phyloP scores from a whole-genome alignment of 371 early-diverging fungal genomes.

The Zychaea mexicana region DNA sequence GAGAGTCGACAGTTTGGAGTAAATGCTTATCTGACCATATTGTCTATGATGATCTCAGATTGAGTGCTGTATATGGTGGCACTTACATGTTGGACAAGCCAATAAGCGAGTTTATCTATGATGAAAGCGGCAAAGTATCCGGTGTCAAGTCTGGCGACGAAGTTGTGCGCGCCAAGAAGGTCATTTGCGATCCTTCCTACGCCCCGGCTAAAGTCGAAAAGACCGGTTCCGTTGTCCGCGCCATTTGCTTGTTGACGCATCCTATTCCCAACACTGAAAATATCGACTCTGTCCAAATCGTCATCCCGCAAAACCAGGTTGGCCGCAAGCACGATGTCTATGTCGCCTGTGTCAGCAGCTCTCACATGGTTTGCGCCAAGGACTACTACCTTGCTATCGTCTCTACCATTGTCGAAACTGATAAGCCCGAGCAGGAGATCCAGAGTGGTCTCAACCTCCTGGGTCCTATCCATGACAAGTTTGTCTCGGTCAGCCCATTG shows the following conservation, averaged over 20 bases:
- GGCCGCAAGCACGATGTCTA: slow-evolving; percentile 94
- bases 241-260: slow-evolving; percentile 92
- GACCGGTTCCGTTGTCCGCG: slow-evolving; percentile 88
- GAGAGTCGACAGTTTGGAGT: neutral
- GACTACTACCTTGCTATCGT: slow-evolving; percentile 92
- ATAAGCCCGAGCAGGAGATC: slow-evolving; percentile 85
- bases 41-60: slow-evolving; percentile 41
- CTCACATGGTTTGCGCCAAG: slow-evolving; percentile 92
- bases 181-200: slow-evolving; percentile 97
- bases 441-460: slow-evolving; percentile 85
- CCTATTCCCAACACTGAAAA: slow-evolving; percentile 94
- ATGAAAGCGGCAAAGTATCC: slow-evolving; percentile 75
- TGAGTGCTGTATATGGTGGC: slow-evolving; percentile 97
- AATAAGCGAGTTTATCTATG: slow-evolving; percentile 85
- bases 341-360: slow-evolving; percentile 86
- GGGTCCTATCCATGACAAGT: slow-evolving; percentile 91
- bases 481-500: slow-evolving; percentile 82
- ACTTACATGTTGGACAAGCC: slow-evolving; percentile 96
- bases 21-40: neutral
- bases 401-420: slow-evolving; percentile 92
- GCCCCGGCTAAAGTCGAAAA: slow-evolving; percentile 76
- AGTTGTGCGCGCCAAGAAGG: slow-evolving; percentile 77
- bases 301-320: slow-evolving; percentile 97
- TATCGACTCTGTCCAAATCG: slow-evolving; percentile 93
- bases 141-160: slow-evolving; percentile 92